A percentile compares a stretch with the other conserved stretches of the same genome.
phyloP scores from a whole-genome alignment of 2,329 filamentous ascomycete species.

The Fusarium foetens region DNA sequence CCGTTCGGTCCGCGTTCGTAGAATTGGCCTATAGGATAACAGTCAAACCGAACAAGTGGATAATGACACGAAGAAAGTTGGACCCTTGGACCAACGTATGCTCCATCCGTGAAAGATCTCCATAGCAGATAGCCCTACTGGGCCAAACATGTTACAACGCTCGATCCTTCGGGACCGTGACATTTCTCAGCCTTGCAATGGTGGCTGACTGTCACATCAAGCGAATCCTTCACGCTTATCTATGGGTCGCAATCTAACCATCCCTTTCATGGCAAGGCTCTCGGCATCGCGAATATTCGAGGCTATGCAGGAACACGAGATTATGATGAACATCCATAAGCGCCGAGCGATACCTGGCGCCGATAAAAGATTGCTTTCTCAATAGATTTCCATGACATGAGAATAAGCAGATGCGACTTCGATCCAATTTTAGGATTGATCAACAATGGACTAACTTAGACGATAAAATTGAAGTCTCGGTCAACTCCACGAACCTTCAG shows the following conservation, averaged over 20 bases:
- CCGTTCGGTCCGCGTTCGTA: neutral
- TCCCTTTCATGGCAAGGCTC: neutral
- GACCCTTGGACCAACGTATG: neutral
- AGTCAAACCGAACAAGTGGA: neutral
- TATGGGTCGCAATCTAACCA: neutral
- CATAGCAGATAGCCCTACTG: neutral
- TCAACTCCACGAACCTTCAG: neutral
- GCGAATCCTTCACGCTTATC: neutral
- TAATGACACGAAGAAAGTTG: neutral
- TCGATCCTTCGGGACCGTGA: neutral
- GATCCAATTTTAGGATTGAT: neutral
- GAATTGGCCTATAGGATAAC: neutral
- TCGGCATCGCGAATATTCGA: neutral
- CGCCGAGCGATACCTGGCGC: neutral
- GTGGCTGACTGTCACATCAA: neutral
- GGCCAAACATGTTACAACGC: neutral
- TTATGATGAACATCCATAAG: neutral
- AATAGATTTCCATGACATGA: fast-evolving
- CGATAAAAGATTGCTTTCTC: too few species aligned
- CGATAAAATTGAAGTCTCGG: neutral
- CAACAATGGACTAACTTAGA: neutral
- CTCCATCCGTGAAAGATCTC: neutral
- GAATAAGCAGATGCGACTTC: neutral
- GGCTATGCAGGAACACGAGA: neutral
- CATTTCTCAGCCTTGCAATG: neutral